A percentile compares a stretch with the other conserved stretches of the same genome.
phyloP scores from a whole-genome alignment of 345 rosid genomes.

The Arabidopsis thaliana region TAIR10.1 NC_003074.8:2621001-2621500 shows the following conservation, averaged over 20 bases:
- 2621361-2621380: constrained; percentile 91
- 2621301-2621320: constrained; percentile 94
- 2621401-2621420: constrained; percentile 84
- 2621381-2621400: constrained; percentile 95
- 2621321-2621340: constrained; percentile 87
- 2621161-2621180: constrained; percentile 34
- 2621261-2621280: constrained; percentile 91
- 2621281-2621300: constrained; percentile 89
- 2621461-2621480: constrained; percentile 47
- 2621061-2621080: constrained; percentile 36
- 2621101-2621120: constrained; percentile 35
- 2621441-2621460: constrained; percentile 72
- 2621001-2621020: constrained; percentile 27
- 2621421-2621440: constrained; percentile 94
- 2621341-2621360: constrained; percentile 97
- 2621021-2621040: constrained; percentile 35
- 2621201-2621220: constrained; percentile 18
- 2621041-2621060: constrained; percentile 40
- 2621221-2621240: constrained; percentile 62
- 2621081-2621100: constrained; percentile 26
- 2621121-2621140: constrained; percentile 52
- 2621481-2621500: constrained; percentile 73
- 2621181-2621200: constrained; percentile 38
- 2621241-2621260: constrained; percentile 84
- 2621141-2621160: constrained; percentile 40